These are phyloP conservation scores for Colletotrichum sp. DNA, from an alignment of 2,329 filamentous ascomycete genomes.

Conservation along the genomic window DNA sequence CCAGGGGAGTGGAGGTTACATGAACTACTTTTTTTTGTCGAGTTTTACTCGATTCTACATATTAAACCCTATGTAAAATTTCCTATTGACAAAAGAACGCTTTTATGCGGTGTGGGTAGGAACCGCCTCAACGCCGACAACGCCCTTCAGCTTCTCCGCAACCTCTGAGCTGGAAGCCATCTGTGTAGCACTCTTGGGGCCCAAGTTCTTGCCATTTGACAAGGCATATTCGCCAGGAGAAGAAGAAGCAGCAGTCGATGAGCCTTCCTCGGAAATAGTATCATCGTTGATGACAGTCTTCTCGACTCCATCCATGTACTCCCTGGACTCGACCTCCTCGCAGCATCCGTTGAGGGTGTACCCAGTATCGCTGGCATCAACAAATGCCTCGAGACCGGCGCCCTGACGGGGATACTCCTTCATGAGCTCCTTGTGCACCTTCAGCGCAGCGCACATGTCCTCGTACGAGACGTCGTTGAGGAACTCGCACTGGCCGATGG, in stretches of 20 bases:
- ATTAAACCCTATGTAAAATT: neutral
- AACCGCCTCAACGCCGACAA: neutral
- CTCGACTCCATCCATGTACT: neutral
- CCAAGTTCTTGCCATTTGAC: constrained; percentile 1
- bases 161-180: neutral
- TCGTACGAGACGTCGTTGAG: constrained; percentile 68
- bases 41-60: neutral
- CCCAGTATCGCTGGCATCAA: constrained; percentile 72
- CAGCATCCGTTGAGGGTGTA: constrained; percentile 41
- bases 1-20: neutral
- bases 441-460: constrained; percentile 65
- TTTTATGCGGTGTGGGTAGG: neutral
- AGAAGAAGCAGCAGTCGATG: neutral
- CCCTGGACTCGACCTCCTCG: neutral
- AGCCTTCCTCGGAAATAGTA: neutral
- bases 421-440: constrained; percentile 67
- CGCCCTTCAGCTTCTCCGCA: neutral
- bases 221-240: constrained; percentile 6
- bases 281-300: neutral
- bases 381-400: constrained; percentile 70
- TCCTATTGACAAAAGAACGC: neutral
- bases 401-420: constrained; percentile 67
- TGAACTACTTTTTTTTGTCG: neutral
- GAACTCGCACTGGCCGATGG: constrained; percentile 70
- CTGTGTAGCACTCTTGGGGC: neutral